These are phyloP conservation scores for Coccomyxa subellipsoidea DNA, from an alignment of 163 green algal genomes.

Conservation along the genomic window DNA sequence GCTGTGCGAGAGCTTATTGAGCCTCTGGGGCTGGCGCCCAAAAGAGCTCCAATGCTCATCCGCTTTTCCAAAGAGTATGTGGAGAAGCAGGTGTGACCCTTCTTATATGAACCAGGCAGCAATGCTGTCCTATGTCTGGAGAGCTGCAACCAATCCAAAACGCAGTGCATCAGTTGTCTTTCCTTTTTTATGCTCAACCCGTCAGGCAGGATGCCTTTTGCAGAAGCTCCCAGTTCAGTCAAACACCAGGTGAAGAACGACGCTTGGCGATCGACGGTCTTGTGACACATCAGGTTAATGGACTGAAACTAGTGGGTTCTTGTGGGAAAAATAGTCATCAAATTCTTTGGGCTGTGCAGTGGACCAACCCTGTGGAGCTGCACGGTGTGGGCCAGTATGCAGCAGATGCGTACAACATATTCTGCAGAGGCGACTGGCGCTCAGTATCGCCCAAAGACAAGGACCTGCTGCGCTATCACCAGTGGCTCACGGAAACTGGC, in stretches of 20 bases:
- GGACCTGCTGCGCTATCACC: conserved; percentile 62
- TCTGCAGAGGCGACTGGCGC: conserved; percentile 59
- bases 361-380: conserved; percentile 73
- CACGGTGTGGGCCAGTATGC: conserved; percentile 88
- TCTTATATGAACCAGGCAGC: neutral
- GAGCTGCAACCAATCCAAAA: no score
- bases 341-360: conserved; percentile 55
- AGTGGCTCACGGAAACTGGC: conserved; percentile 58
- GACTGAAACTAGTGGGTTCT: no score
- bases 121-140: neutral
- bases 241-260: no score
- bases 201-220: no score
- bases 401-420: conserved; percentile 85
- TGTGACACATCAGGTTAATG: no score
- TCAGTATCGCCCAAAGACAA: conserved; percentile 60
- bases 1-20: conserved; percentile 58
- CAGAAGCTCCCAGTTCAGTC: no score
- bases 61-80: conserved; percentile 82
- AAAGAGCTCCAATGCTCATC: conserved; percentile 64
- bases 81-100: conserved; percentile 45
- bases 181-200: no score
- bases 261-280: no score
- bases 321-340: no score
- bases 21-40: conserved; percentile 76
- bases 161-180: no score